Base-by-base conservation (phyloP, 2,329 filamentous ascomycete genomes). In the Orbilia quercus region DNA sequence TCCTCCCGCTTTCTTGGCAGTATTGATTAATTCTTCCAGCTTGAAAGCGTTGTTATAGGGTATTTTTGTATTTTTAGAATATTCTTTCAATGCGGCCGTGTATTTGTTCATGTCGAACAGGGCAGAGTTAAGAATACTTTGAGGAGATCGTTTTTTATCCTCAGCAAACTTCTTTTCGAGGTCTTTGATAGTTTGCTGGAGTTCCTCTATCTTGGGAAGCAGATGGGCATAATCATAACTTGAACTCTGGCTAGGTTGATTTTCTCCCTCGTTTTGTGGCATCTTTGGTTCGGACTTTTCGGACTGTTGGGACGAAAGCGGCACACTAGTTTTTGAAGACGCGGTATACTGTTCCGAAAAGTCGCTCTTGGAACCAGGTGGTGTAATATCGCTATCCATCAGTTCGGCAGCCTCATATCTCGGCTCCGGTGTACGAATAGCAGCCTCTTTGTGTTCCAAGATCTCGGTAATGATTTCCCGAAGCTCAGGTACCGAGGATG, bases 401-500 rank as follows among this genome's bases (percentile, higher is more conserved):
- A 28, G 42, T n/a, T 28, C 44, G 14, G 11, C 11, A 59, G 34
- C 12, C 7, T 59, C 36, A 36, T 44, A 45, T 9, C 6, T 9
- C 47, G 5, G 16, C 22, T 20, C 12, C 9, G 36, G 20, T 4
- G 18, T 14, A 16, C 42, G 16, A 12, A 45, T 2, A 22, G 42
- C 42, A 25, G 25, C 25, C 25, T 23, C 28, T 36, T 50, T 51
- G 28, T 59, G 54, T 34, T 25, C 23, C 34, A 72, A 42, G 44
- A 72, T 64, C 25, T 38, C 45, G 7, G 20, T n/a, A n/a, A 72
- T 16, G 14, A 72, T 57, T 11, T 44, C 34, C 28, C 59, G 60
- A 48, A 72, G 48, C 23, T 72, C 67, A 14, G 38, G 18, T 3
- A 57, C 42, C 7, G 58, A 64, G 16, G 22, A 23, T 2, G 55